Evolutionary conservation across 1,139 yeast genomes (phyloP).

Genomic region (Pichia sp.): DNA sequence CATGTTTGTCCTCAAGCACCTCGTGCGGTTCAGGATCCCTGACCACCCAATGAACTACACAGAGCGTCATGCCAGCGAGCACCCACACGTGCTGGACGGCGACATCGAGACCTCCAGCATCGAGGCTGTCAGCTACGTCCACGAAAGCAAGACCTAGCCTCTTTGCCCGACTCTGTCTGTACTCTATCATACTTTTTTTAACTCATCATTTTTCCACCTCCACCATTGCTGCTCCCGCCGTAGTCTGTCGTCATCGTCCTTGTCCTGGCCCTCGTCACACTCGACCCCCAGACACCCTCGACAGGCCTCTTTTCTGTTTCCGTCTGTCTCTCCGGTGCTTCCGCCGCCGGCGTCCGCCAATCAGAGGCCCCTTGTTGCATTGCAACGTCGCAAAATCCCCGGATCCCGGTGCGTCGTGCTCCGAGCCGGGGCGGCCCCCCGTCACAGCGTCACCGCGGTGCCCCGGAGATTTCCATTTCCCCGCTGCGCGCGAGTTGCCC

Average conservation of each 20-base stretch:
- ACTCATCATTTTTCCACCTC: no score
- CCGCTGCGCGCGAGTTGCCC: background rate
- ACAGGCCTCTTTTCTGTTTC: background rate
- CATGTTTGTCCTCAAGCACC: conserved; percentile 8
- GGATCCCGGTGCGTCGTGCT: conserved; percentile 2
- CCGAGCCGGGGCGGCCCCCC: background rate
- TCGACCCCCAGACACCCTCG: no score
- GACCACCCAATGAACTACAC: conserved; percentile 12
- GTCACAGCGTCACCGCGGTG: background rate
- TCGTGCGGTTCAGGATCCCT: conserved; percentile 9
- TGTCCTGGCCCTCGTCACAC: no score
- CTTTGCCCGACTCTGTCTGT: background rate
- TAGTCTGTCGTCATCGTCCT: background rate
- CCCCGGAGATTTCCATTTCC: conserved; percentile 3
- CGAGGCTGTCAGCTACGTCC: background rate
- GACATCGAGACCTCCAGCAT: background rate
- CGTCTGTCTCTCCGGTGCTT: background rate
- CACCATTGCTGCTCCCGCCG: no score
- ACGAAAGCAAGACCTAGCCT: background rate
- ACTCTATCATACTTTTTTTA: no score
- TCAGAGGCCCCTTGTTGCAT: background rate
- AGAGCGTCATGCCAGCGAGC: no score
- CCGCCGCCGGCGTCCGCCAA: background rate
- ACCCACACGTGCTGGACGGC: no score
- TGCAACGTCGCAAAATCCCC: background rate